Evolutionary conservation across 495 filamentous ascomycete genomes (phyloP), one percentile per base, ranked within the genome.

Genomic region (Penicillium atrosanguineum): DNA sequence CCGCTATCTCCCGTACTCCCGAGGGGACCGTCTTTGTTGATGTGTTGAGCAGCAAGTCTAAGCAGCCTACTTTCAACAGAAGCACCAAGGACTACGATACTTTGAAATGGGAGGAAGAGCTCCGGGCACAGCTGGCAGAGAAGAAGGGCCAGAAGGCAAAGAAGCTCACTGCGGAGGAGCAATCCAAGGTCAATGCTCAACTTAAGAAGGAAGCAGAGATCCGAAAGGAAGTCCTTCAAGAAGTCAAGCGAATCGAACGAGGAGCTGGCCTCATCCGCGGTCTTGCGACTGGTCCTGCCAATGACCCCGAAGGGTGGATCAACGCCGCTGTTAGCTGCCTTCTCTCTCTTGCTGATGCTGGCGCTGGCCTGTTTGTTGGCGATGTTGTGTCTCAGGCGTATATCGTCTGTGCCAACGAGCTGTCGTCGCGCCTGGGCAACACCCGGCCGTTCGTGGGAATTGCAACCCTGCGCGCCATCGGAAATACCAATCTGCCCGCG

Each of bases 51-150:
- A 88, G 84, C 60, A 93, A 93, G 66, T 73, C 75, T 2, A 83
- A 85, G 59, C 79, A 75, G 43, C 76, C 77, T n/a, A 62, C 82
- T 14, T 80, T 88, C 7, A 82, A 89, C 61, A 96, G 89, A 69
- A 96, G 87, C 59, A 84, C 77, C 19, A 96, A 89, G 67, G 94
- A 97, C 65, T 95, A 96, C 55, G 88, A 97, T 61, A 96, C 89
- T 1, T 64, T 96, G 45, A 97, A 96, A 71, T 98, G 94, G 94
- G 94, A 98, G 69, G 85, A 89, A 61, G 94, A 97, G 51, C 79
- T 97, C n/a, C 74, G 91, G 44, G 80, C 83, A 31, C 91, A 97
- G 61, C 73, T 98, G 38, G 92, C 90, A 20, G 77, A 89, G 59
- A 98, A 97, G 77, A 94, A 91, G 72, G 95, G 95, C 3, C 82